phyloP scores from a whole-genome alignment of 495 filamentous ascomycete genomes.

The Aspergillus egyptiacus region DNA sequence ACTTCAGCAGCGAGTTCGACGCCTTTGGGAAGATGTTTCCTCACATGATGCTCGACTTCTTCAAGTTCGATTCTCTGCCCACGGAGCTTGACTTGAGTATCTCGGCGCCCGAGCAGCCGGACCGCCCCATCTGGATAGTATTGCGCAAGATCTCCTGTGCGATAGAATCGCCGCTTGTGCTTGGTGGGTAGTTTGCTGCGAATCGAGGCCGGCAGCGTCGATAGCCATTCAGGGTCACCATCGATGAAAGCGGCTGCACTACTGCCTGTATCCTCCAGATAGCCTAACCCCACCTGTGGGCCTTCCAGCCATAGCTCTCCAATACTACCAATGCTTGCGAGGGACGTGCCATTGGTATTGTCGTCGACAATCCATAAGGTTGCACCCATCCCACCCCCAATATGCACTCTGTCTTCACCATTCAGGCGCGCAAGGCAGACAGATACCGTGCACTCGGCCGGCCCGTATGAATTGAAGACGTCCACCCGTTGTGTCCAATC shows the following conservation, averaged over 20 bases:
- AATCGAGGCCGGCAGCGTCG: too few species aligned
- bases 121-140: not conserved
- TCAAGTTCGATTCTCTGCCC: constrained; percentile 40
- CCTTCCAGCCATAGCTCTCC: not conserved
- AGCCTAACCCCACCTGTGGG: not conserved
- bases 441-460: not conserved
- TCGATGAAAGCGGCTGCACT: not conserved
- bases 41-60: constrained; percentile 27
- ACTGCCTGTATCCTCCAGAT: not conserved
- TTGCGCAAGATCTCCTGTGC: not conserved
- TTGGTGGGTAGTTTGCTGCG: not conserved
- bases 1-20: too few species aligned
- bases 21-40: too few species aligned
- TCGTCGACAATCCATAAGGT: not conserved
- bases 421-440: not conserved
- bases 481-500: not conserved
- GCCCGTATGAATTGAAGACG: not conserved
- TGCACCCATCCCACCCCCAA: not conserved
- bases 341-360: not conserved
- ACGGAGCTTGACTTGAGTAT: constrained; percentile 36
- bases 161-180: not conserved
- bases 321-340: not conserved
- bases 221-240: not conserved
- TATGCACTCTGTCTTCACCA: not conserved
- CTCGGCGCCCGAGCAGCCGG: constrained; percentile 22